Evolutionary conservation across 768 basidiomycete genomes (phyloP), one percentile per base, ranked within the genome.

Genomic region (Boletus vinaceobasis): DNA sequence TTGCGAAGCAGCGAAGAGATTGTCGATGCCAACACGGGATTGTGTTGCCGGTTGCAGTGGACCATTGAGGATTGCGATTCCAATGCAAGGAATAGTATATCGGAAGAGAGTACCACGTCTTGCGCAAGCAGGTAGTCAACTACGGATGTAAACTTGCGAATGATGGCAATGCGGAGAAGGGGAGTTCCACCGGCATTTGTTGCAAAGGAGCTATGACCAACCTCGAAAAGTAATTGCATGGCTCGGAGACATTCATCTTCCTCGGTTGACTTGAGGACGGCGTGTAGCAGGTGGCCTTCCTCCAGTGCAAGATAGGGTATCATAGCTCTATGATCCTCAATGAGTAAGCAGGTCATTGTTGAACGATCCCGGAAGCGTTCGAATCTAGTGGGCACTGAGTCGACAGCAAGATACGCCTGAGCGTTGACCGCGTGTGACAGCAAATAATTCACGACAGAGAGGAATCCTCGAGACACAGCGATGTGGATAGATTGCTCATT

Each of bases 331-430:
- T 45, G n/a, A 5, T 13, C 40, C 7, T 44, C 5, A 27, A 23
- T 23, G 2, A 51, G 32, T 2, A 51, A 26, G 8, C 23, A 40
- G 14, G 14, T 1, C 31, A 19, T 1, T 21, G 27, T 43, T 5
- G 21, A n/a, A 4, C 1, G 7, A 2, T 2, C 2, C 1, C 2
- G 0, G 37, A 0, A 1, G 4, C 1, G 1, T 7, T 2, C 10
- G 2, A 17, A 1, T 7, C n/a, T n/a, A n/a, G 14, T 43, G 11
- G 8, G 8, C 7, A 36, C 7, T 0, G 33, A n/a, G n/a, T 29
- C 8, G 1, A 26, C 15, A 5, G 26, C 19, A 14, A 31, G 23
- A 4, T 7, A 11, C 7, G 2, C 23, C 10, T 8, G 17, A 2
- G 7, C 23, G 3, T 21, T 21, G 4, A 5, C 3, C 8, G 21